Percentiles rank a stretch among this genome's conserved stretches.
Evolutionary conservation across 306 rosid genomes (phyloP).

Genomic region (Cucumis sativus): DNA sequence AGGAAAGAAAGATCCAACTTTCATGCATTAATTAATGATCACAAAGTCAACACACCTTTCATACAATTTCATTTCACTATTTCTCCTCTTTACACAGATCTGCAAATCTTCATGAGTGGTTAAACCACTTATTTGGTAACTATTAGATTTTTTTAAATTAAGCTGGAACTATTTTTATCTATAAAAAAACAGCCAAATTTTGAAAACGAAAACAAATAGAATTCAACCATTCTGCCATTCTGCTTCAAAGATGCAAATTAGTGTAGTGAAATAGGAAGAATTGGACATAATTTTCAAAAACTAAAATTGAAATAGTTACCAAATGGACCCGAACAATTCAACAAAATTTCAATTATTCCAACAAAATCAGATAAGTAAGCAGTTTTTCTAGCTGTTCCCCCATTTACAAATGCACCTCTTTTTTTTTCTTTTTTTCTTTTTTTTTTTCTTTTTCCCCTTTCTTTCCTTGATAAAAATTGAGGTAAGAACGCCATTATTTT

Average conservation of each 20-base stretch:
- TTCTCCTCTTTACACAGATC: conserved; percentile 1
- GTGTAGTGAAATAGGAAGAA: too few species aligned
- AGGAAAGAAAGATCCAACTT: not conserved
- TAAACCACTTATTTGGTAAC: too few species aligned
- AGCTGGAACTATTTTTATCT: too few species aligned
- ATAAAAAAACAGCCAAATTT: too few species aligned
- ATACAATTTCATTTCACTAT: not conserved
- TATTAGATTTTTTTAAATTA: too few species aligned
- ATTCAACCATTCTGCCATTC: too few species aligned
- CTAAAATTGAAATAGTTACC: too few species aligned
- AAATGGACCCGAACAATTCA: not conserved
- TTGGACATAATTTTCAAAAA: too few species aligned
- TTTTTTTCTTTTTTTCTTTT: too few species aligned
- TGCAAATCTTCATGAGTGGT: not conserved
- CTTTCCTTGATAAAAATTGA: not conserved
- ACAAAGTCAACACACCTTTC: not conserved
- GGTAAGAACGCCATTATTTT: not conserved
- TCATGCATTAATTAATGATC: not conserved
- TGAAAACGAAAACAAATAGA: too few species aligned
- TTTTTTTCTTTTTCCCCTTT: not conserved
- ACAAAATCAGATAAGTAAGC: not conserved
- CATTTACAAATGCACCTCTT: not conserved
- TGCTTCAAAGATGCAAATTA: too few species aligned
- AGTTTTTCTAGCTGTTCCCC: not conserved
- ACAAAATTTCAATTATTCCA: conserved; percentile 6